Percentiles rank a stretch among this genome's conserved stretches.
Evolutionary conservation across 192 early-diverging fungal species (phyloP).

Genomic region (Coemansia sp.): DNA sequence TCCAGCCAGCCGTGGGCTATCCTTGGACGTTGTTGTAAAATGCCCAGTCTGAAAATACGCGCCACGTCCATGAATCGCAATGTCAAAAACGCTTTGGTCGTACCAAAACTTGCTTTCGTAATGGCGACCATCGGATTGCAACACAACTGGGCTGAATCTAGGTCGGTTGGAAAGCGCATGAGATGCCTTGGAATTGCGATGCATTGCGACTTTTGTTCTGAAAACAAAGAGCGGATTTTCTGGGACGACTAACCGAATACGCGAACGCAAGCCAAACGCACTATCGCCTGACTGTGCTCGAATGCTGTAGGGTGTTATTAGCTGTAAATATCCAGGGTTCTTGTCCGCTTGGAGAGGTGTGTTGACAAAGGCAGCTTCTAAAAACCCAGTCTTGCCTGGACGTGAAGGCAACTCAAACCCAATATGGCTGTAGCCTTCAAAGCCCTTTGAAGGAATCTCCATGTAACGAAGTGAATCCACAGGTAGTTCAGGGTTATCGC

Average conservation of each 20-base stretch:
- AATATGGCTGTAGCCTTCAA: conserved; percentile 21
- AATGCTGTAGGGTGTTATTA: conserved; percentile 16
- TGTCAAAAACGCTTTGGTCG: conserved; percentile 18
- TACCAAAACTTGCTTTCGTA: conserved; percentile 56
- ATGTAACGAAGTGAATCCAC: conserved; percentile 27
- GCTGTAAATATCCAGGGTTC: conserved; percentile 17
- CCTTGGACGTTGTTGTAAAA: conserved; percentile 2
- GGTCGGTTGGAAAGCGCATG: not conserved
- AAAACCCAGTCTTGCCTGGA: conserved; percentile 11
- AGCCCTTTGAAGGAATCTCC: conserved; percentile 11
- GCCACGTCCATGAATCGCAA: conserved; percentile 55
- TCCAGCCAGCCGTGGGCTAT: not conserved
- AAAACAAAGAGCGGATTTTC: conserved; percentile 54
- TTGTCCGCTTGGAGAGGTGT: not conserved
- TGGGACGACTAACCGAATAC: conserved; percentile 39
- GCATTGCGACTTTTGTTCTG: conserved; percentile 27
- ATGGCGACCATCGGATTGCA: conserved; percentile 47
- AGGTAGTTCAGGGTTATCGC: conserved; percentile 16
- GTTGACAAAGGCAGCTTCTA: conserved; percentile 21
- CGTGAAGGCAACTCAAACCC: conserved; percentile 33
- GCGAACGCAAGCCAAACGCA: conserved; percentile 24
- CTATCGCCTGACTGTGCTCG: not conserved
- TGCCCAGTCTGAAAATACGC: conserved; percentile 39
- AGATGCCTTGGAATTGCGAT: not conserved
- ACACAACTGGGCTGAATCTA: conserved; percentile 30